phyloP scores from a whole-genome alignment of 495 filamentous ascomycete species.

The Penicillium subrubescens region DNA sequence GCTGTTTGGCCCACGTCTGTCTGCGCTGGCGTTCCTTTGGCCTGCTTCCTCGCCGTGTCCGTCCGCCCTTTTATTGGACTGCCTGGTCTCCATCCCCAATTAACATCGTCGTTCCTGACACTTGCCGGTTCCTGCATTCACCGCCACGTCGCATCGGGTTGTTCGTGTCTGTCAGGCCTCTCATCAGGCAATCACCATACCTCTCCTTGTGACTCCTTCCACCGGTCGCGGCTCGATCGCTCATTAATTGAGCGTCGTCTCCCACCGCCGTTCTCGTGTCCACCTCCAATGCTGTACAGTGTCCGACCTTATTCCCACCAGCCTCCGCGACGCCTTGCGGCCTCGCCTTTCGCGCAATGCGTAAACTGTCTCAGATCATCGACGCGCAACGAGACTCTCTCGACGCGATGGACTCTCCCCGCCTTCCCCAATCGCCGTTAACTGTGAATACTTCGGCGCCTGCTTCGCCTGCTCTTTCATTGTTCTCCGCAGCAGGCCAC shows the following conservation, averaged over 20 bases:
- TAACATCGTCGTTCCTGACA: background rate
- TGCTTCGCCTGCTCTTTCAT: conserved; percentile 46
- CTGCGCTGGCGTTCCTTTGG: conserved; percentile 12
- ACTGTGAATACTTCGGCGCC: conserved; percentile 44
- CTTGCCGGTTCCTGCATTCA: conserved; percentile 20
- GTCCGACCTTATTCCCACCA: conserved; percentile 12
- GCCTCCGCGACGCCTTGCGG: conserved; percentile 18
- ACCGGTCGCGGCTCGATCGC: conserved; percentile 2
- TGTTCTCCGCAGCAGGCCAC: conserved; percentile 45
- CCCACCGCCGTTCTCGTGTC: background rate
- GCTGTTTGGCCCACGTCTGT: conserved; percentile 22
- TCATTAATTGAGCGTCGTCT: conserved; percentile 15
- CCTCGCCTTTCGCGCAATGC: conserved; percentile 23
- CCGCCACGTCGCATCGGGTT: conserved; percentile 22
- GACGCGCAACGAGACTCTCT: conserved; percentile 25
- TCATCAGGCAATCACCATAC: conserved; percentile 9
- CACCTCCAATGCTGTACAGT: conserved; percentile 23
- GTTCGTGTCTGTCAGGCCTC: background rate
- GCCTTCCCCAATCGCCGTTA: conserved; percentile 32
- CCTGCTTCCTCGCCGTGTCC: background rate
- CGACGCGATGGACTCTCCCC: conserved; percentile 27
- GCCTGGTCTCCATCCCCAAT: background rate
- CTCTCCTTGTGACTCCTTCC: background rate
- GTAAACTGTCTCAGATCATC: conserved; percentile 23
- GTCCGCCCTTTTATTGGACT: background rate